Percentiles rank a stretch among this genome's conserved stretches.
Conservation (phyloP, 176 grass and related monocot species). For the Phyllostachys edulis region DNA sequence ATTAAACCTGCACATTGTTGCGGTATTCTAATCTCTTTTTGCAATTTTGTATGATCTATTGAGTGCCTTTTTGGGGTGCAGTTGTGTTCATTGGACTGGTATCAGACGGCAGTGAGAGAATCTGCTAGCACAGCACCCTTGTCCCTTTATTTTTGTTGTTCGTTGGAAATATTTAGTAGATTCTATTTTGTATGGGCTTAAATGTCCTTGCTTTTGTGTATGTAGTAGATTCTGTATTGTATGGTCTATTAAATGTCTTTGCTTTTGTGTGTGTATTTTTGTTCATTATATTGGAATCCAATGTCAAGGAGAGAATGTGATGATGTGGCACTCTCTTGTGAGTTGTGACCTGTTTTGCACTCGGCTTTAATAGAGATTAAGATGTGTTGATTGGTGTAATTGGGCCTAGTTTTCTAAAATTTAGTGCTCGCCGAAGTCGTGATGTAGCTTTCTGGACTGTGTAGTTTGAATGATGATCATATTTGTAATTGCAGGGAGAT, state of each 20-base stretch:
- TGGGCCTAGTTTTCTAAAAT: not conserved
- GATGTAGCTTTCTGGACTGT: not conserved
- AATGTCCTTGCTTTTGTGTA: too few relatives aligned
- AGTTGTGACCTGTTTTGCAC: not conserved
- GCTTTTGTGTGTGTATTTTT: not conserved
- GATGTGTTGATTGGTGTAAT: not conserved
- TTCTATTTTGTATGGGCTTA: not conserved
- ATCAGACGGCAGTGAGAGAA: not conserved
- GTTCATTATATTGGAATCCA: not conserved
- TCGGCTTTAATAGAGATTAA: not conserved
- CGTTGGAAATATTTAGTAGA: not conserved
- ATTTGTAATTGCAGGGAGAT: conserved; percentile 52
- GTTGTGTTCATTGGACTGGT: not conserved
- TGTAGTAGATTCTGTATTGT: not conserved
- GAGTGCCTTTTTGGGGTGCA: not conserved
- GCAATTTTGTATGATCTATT: not conserved
- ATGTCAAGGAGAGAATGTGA: not conserved
- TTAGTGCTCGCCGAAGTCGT: not conserved
- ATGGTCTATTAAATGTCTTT: not conserved
- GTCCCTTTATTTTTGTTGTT: not conserved
- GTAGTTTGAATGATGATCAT: conserved; percentile 18
- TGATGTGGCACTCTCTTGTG: not conserved
- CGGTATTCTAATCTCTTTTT: too few relatives aligned
- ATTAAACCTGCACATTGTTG: not conserved
- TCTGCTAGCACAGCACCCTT: not conserved